These are phyloP conservation scores for Pythium aquatile DNA, from an alignment of 352 stramenopile genomes.

Conservation along the genomic window DNA sequence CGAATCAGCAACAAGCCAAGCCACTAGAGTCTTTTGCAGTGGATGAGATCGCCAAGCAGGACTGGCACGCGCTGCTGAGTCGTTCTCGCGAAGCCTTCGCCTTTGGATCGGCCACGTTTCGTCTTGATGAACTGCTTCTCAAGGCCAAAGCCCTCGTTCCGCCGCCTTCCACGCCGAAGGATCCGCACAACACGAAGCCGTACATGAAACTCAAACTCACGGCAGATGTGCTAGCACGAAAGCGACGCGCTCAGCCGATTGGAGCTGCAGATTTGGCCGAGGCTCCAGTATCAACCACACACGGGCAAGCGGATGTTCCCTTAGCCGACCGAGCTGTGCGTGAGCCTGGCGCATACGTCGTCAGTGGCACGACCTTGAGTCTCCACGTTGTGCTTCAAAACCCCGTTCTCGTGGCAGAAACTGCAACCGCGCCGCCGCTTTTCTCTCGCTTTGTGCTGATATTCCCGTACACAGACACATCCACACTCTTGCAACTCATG, in stretches of 20 bases:
- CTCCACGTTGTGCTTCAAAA: conserved; percentile 45
- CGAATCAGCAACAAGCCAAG: conserved; percentile 21
- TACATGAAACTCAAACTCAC: conserved; percentile 50
- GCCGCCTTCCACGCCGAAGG: neutral
- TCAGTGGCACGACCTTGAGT: conserved; percentile 38
- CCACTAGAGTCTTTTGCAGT: conserved; percentile 47
- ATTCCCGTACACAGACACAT: conserved; percentile 76
- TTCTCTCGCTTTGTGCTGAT: conserved; percentile 84
- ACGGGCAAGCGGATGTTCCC: conserved; percentile 25
- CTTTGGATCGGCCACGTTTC: conserved; percentile 55
- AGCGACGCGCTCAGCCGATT: conserved; percentile 52
- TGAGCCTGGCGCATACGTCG: conserved; percentile 57
- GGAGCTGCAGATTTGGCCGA: conserved; percentile 21
- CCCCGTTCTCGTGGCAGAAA: conserved; percentile 19
- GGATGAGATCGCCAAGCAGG: conserved; percentile 53
- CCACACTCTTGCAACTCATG: conserved; percentile 47
- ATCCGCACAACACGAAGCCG: conserved; percentile 11
- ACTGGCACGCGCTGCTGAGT: conserved; percentile 46
- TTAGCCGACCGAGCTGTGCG: conserved; percentile 45
- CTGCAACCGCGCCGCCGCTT: neutral
- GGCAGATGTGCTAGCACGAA: conserved; percentile 48
- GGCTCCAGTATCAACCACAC: conserved; percentile 17
- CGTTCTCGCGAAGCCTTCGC: conserved; percentile 48
- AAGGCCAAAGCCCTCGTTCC: conserved; percentile 24
- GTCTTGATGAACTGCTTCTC: conserved; percentile 55